Conservation (phyloP, 1,139 yeast genomes). For the Candida frijolesensis region DNA sequence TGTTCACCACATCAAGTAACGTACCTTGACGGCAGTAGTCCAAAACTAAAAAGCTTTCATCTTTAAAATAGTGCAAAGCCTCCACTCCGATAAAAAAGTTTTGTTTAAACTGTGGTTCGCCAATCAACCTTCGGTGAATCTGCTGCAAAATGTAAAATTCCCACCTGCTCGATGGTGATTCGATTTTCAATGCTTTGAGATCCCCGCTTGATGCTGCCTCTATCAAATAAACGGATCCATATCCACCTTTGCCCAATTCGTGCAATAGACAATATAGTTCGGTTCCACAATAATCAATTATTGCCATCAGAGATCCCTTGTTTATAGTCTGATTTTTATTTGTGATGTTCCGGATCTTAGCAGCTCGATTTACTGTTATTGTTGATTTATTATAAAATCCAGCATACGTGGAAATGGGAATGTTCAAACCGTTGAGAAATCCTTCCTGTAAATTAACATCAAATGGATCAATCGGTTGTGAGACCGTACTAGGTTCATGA, state of each 20-base stretch:
- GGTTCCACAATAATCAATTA: slow-evolving; percentile 52
- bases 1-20: slow-evolving; percentile 68
- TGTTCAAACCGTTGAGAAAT: slow-evolving; percentile 26
- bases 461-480: slow-evolving; percentile 18
- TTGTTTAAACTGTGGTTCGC: slow-evolving; percentile 2
- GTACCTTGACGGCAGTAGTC: slow-evolving; percentile 79
- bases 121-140: slow-evolving; percentile 42
- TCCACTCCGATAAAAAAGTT: slow-evolving; percentile 43
- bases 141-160: slow-evolving; percentile 74
- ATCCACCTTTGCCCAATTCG: slow-evolving; percentile 79
- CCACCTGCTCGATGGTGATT: slow-evolving; percentile 75
- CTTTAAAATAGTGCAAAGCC: slow-evolving; percentile 58
- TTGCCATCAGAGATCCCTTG: slow-evolving; percentile 42
- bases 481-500: slow-evolving; percentile 32
- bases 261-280: slow-evolving; percentile 58
- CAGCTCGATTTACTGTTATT: slow-evolving; percentile 18
- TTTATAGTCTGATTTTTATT: slow-evolving; percentile 32
- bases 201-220: slow-evolving; percentile 59
- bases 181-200: slow-evolving; percentile 71
- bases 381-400: slow-evolving; percentile 28
- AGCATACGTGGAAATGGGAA: slow-evolving; percentile 29
- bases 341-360: slow-evolving; percentile 38
- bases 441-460: slow-evolving; percentile 26
- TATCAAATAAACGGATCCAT: slow-evolving; percentile 75
- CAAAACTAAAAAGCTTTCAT: slow-evolving; percentile 74